phyloP scores from a whole-genome alignment of 2,329 filamentous ascomycete genomes.

The Cladophialophora bantiana region DNA sequence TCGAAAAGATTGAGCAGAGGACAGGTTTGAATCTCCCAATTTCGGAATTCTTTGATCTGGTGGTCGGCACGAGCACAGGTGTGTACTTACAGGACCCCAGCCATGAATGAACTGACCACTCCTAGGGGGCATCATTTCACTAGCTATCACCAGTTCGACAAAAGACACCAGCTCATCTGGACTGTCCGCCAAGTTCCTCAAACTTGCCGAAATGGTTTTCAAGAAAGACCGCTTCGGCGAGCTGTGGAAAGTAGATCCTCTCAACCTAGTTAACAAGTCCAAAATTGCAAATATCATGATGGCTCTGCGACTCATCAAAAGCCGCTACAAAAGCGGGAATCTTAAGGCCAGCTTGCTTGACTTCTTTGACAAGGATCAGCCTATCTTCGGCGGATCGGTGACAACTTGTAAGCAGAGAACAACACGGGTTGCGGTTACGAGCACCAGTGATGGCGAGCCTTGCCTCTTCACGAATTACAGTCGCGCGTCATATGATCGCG shows the following conservation, averaged over 20 bases:
- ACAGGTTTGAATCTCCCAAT: conserved; percentile 8
- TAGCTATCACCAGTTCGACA: neutral
- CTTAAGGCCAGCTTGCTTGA: conserved; percentile 5
- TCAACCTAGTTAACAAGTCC: neutral
- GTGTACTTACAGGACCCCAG: neutral
- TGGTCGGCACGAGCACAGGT: conserved; percentile 15
- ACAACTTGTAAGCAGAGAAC: conserved; percentile 4
- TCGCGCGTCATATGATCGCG: conserved; percentile 10
- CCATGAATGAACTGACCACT: neutral
- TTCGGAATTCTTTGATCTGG: conserved; percentile 12
- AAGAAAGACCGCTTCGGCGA: conserved; percentile 11
- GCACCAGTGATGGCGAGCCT: conserved; percentile 9
- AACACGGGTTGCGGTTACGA: conserved; percentile 7
- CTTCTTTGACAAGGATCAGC: conserved; percentile 9
- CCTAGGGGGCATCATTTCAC: conserved; percentile 9
- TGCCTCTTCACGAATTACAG: conserved; percentile 15
- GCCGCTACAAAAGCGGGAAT: conserved; percentile 5
- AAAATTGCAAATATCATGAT: conserved; percentile 8
- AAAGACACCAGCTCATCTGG: neutral
- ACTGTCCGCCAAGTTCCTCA: conserved; percentile 5
- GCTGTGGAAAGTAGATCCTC: conserved; percentile 10
- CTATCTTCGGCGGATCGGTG: conserved; percentile 5
- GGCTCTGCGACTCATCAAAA: conserved; percentile 9
- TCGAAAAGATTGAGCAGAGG: conserved; percentile 15
- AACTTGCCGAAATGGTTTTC: conserved; percentile 8